Conservation (phyloP, 352 stramenopile species). For the Aphanomyces astaci region DNA sequence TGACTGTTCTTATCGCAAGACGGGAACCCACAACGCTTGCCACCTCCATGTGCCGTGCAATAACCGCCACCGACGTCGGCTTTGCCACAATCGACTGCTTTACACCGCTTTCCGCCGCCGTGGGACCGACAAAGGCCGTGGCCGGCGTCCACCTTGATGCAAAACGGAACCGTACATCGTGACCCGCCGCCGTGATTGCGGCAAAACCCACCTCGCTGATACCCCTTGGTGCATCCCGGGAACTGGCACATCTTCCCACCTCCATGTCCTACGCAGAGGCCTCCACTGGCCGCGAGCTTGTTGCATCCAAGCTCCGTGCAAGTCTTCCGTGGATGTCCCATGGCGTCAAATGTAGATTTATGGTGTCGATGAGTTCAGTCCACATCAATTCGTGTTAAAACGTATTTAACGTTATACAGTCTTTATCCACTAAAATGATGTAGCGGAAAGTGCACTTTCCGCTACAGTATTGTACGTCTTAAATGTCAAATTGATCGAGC, state of each 20-base stretch:
- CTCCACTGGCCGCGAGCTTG: conserved; percentile 71
- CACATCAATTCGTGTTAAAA: not conserved
- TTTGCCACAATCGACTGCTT: conserved; percentile 45
- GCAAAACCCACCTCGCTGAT: conserved; percentile 73
- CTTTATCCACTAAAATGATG: too few relatives aligned
- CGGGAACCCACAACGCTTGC: conserved; percentile 51
- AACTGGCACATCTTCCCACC: conserved; percentile 76
- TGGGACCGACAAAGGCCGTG: conserved; percentile 63
- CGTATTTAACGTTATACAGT: too few relatives aligned
- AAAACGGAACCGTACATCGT: conserved; percentile 60
- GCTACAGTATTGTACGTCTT: too few relatives aligned
- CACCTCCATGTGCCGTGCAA: conserved; percentile 72
- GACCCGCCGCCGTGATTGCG: conserved; percentile 64
- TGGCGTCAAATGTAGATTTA: not conserved
- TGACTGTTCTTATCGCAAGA: conserved; percentile 78
- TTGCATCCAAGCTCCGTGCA: conserved; percentile 46
- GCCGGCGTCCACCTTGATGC: conserved; percentile 70
- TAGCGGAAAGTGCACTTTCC: too few relatives aligned
- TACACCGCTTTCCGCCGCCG: conserved; percentile 64
- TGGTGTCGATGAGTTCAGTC: not conserved
- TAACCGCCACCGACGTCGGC: conserved; percentile 75
- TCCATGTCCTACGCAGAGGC: conserved; percentile 76
- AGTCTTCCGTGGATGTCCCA: conserved; percentile 30
- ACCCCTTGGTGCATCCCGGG: conserved; percentile 60
- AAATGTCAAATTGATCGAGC: too few relatives aligned